Base-by-base conservation (phyloP, 345 rosid species). In the Ailanthus altissimus region DNA sequence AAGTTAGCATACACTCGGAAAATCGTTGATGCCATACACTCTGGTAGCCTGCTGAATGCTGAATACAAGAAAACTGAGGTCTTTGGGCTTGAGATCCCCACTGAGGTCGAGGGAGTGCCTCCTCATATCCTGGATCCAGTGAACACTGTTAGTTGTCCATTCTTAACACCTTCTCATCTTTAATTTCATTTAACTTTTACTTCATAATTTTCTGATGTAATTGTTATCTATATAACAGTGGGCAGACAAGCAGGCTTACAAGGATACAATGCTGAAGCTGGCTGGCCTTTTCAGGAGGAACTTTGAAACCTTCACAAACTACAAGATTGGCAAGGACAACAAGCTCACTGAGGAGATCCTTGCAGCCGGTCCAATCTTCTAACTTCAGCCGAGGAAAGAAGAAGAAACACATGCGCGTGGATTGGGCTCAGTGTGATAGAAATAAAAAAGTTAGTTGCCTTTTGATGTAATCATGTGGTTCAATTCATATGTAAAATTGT, bases 11-110 rank as follows among this genome's bases (percentile, higher is more conserved):
- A 93, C 79, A 93, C 99, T 6, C 82, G 99, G 42, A 92, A 90
- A 82, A 95, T 95, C 91, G 90, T 95, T 4, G 96, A 93, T 69
- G 97, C 97, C 49, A 92, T 93, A 45, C 97, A 95, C 83, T 93
- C 92, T 0, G 98, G 98, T 15, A 87, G 85, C 74, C 85, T 93
- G 42, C 80, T 90, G 89, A 84, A 86, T 14, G 93, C 96, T 1
- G 78, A 81, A 11, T 90, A 86, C 85, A 81, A 83, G 91, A 95
- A 90, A 83, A 90, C 98, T 0, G 80, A 89, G 42, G 90, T 93
- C 70, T 93, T 95, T 57, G 93, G 98, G 43, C 91, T 93, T 45
- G 92, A 95, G 76, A 92, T 95, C 83, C 98, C 97, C 15, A 81
- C 87, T 5, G 88, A 83, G 75, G 80, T 90, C 0, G 93, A 92